Base-by-base conservation (phyloP, 2,329 filamentous ascomycete genomes). In the Aspergillus awamori region DNA sequence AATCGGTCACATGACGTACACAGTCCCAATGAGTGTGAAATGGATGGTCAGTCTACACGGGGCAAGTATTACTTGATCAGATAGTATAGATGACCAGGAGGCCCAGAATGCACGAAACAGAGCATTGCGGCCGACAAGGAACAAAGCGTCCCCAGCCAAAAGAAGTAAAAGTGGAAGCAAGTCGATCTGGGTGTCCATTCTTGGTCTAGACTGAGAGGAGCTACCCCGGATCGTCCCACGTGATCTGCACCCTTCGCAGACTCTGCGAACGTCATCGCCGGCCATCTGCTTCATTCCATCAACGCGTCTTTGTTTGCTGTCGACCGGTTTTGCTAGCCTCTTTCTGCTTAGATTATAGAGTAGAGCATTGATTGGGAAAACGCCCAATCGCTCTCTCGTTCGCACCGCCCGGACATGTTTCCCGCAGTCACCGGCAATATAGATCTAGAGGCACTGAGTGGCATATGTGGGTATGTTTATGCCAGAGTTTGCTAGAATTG, bases 381-480 rank as follows among this genome's bases (percentile, higher is more conserved):
- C 17, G 22, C 26, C 52, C 59, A 57, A 59, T 57, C 60, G 51
- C 17, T 51, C 57, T 28, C 39, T 57, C 47, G 20, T 28, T 51
- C 52, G 39, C 49, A 63, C 36, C 15, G n/a, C 10, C 59, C 49
- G 60, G 62, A 49, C 43, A 77, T 77, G 75, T 75, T 77, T 62
- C 77, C 79, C 57, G 72, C 76, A 55, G 75, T 76, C 64, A 70
- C 70, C 47, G 70, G 66, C 63, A 89, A 90, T 76, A 83, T 97
- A 68, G 91, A 97, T 76, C 88, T 97, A 62, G 91, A 95, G 74
- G 93, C 93, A 63, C 88, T 97, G 70, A 96, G 92, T 69, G 94
- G 94, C 58, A 97, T 97, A 70, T 93, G 90, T 79, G 94, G 90
- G 89, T 91, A 77, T 70, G 86, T 65, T 45, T 56, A 60, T 39